A percentile compares a stretch with the other conserved stretches of the same genome.
Evolutionary conservation across 345 rosid species (phyloP).

Genomic region (Sisymbrium altissimum): DNA sequence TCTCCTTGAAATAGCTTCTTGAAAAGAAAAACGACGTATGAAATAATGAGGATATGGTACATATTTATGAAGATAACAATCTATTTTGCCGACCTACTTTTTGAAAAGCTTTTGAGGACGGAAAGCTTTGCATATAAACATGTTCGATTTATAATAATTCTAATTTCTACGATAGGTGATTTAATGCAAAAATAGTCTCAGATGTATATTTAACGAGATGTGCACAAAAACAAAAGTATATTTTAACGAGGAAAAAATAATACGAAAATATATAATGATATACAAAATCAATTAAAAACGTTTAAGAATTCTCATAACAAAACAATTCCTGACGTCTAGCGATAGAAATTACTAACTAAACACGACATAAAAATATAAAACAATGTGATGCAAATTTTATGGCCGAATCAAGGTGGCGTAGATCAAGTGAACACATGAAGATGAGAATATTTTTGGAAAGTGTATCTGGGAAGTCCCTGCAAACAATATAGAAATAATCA

Average conservation of each 20-base stretch:
- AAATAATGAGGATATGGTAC: too few relatives aligned
- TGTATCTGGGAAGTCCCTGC: constrained; percentile 14
- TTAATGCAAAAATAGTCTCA: not conserved
- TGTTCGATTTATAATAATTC: not conserved
- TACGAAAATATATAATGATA: too few relatives aligned
- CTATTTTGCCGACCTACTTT: not conserved
- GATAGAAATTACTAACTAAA: not conserved
- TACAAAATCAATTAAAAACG: too few relatives aligned
- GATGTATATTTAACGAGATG: not conserved
- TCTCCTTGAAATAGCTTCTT: not conserved
- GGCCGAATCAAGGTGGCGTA: not conserved
- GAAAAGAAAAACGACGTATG: not conserved
- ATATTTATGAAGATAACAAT: not conserved
- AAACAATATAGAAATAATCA: not conserved
- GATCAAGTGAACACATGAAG: not conserved
- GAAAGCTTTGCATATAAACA: not conserved
- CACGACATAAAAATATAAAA: not conserved
- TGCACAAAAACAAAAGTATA: too few relatives aligned
- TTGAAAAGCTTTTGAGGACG: not conserved
- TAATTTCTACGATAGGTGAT: too few relatives aligned
- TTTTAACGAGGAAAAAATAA: too few relatives aligned
- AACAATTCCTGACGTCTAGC: not conserved
- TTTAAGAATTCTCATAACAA: not conserved
- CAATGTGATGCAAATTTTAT: not conserved
- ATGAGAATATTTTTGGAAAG: constrained; percentile 4